These are phyloP conservation scores for Corymbia maculata DNA, from an alignment of 345 rosid genomes.

Conservation along the genomic window DNA sequence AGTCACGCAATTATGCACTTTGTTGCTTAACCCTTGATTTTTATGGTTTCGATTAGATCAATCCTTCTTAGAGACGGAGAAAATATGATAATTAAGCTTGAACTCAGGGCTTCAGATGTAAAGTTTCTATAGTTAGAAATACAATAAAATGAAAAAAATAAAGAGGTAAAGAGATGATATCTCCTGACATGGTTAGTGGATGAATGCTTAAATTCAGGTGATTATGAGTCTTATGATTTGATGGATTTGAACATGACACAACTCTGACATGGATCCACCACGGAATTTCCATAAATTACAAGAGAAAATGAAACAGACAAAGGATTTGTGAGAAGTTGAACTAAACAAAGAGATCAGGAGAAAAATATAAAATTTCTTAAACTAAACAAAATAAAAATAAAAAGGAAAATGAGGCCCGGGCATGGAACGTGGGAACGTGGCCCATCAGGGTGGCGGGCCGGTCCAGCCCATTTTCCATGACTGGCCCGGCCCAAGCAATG, in stretches of 20 bases:
- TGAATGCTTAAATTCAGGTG: neutral
- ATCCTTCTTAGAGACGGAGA: fast-evolving
- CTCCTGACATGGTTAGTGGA: neutral
- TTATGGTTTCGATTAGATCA: neutral
- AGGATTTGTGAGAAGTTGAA: neutral
- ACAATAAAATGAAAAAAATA: neutral
- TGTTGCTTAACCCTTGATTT: neutral
- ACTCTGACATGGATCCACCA: neutral
- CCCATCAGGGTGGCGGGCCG: neutral
- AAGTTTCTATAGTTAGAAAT: neutral
- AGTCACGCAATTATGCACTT: neutral
- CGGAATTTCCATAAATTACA: neutral
- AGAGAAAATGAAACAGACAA: neutral
- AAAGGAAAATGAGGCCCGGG: neutral
- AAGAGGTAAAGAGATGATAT: neutral
- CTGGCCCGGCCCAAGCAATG: neutral
- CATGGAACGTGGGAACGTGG: neutral
- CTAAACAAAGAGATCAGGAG: neutral
- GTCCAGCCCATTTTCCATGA: neutral
- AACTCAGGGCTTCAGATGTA: neutral
- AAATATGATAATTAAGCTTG: neutral
- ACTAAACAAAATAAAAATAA: too few relatives aligned
- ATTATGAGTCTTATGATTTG: neutral
- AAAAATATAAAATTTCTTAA: neutral
- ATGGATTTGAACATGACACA: neutral